Evolutionary conservation across 192 early-diverging fungal species (phyloP).

Genomic region (Phycomyces nitens): DNA sequence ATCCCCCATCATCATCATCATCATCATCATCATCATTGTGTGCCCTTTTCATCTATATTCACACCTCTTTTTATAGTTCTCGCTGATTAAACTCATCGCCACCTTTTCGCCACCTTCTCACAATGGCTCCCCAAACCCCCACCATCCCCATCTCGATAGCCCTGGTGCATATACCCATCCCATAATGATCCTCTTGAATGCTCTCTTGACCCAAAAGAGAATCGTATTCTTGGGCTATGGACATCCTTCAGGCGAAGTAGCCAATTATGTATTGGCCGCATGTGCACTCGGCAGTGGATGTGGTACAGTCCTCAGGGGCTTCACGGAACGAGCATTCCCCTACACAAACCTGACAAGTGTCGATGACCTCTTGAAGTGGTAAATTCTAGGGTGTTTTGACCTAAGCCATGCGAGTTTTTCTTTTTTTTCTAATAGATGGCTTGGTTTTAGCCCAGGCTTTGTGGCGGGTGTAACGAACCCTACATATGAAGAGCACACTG

Average conservation of each 20-base stretch:
- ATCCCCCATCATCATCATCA: no score
- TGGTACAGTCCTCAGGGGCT: conserved; percentile 79
- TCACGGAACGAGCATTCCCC: conserved; percentile 85
- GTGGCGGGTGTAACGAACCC: conserved; percentile 97
- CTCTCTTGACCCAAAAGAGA: conserved; percentile 88
- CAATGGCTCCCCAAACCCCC: conserved; percentile 43
- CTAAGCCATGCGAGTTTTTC: conserved; percentile 1
- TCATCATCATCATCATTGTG: no score
- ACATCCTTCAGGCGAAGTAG: conserved; percentile 87
- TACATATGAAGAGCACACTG: conserved; percentile 87
- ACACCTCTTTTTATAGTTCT: conserved; percentile 53
- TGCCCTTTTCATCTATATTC: conserved; percentile 9
- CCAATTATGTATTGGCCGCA: conserved; percentile 87
- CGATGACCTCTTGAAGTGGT: conserved; percentile 81
- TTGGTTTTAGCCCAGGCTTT: conserved; percentile 64
- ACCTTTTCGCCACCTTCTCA: conserved; percentile 63
- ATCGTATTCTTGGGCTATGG: conserved; percentile 89
- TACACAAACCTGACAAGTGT: conserved; percentile 86
- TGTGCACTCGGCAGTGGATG: conserved; percentile 89
- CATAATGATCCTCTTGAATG: conserved; percentile 85
- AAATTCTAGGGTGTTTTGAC: conserved; percentile 16
- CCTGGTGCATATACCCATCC: conserved; percentile 82
- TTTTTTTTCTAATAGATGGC: not conserved
- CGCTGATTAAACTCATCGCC: conserved; percentile 73
- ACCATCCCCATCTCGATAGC: conserved; percentile 88